phyloP scores from a whole-genome alignment of 2,329 filamentous ascomycete genomes.

The Nemania sp. region DNA sequence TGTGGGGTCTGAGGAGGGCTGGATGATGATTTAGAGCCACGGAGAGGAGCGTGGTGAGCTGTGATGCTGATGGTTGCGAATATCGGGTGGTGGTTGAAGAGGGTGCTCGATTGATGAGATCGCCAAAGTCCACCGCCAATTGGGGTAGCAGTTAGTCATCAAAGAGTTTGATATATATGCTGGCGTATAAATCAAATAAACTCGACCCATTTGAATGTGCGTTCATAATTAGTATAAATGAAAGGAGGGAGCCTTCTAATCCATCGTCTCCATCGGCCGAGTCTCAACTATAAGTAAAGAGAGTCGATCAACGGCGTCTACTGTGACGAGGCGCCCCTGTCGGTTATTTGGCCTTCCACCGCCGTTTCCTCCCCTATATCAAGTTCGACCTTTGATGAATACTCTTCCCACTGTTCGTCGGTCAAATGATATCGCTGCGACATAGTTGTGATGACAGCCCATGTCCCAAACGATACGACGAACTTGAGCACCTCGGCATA shows the following conservation, averaged over 20 bases:
- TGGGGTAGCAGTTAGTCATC: too few relatives aligned
- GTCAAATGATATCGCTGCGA: slow-evolving; percentile 48
- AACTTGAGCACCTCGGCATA: slow-evolving; percentile 52
- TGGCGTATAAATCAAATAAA: too few relatives aligned
- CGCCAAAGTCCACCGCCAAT: too few relatives aligned
- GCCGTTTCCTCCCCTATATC: neutral
- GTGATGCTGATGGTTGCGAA: too few relatives aligned
- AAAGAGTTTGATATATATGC: too few relatives aligned
- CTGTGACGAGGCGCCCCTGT: slow-evolving; percentile 1
- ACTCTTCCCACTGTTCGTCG: slow-evolving; percentile 50
- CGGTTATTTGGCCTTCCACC: neutral
- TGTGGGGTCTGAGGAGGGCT: slow-evolving; percentile 30
- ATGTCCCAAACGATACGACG: slow-evolving; percentile 50
- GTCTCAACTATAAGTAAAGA: too few relatives aligned
- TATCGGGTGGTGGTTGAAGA: too few relatives aligned
- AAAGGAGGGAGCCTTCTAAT: too few relatives aligned
- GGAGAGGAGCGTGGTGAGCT: slow-evolving; percentile 27
- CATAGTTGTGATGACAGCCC: slow-evolving; percentile 47
- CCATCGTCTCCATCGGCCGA: too few relatives aligned
- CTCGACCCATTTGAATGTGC: too few relatives aligned
- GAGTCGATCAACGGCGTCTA: neutral
- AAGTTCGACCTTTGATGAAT: neutral
- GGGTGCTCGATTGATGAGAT: too few relatives aligned
- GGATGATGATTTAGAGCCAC: slow-evolving; percentile 31
- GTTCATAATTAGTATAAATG: too few relatives aligned